Base-by-base conservation (phyloP, 2,329 filamentous ascomycete species). In the Talaromyces islandicus region DNA sequence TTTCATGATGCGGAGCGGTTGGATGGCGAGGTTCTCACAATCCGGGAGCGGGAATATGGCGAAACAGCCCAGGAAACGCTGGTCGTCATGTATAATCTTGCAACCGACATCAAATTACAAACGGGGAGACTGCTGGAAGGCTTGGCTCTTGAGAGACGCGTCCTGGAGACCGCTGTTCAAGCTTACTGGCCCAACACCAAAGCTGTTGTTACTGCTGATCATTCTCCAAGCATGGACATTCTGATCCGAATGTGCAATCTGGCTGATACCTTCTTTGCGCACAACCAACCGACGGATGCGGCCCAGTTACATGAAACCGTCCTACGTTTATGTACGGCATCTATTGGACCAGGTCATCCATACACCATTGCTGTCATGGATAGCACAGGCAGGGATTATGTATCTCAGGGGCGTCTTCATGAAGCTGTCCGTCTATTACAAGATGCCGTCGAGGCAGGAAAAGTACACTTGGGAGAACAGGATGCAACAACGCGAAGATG, bases 281-380 rank as follows among this genome's bases (percentile, higher is more conserved):
- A 63, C 17, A 56, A 59, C 48, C 56, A 54, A 27, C 30, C 61
- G 25, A 41, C 17, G n/a, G 21, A 54, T 29, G 59, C 61, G 9
- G 58, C 56, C 17, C 54, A 46, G 24, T 25, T 63, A 30, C 61
- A 63, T 41, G 58, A 63, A 35, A 61, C n/a, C 7, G 59, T 63
- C 7, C 35, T 63, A 43, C 61, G 61, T 7, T 19, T 63, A 38
- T 60, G 59, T 19, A 63, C 61, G 19, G 54, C 52, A 5, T 57
- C 35, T 41, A 56, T 63, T 52, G 61, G 61, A 4, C 61, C 61
- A 12, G 61, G 61, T 12, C 59, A 63, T 43, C 61, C 61, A 21
- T 60, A 58, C 38, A 63, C 61, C 9, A 63, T 63, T n/a, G 61
- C 59, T 25, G 61, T 60, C 19, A 63, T 63, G 61, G 61, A 59